Evolutionary conservation across 2,329 filamentous ascomycete genomes (phyloP).

Genomic region (Diaporthe capsici): DNA sequence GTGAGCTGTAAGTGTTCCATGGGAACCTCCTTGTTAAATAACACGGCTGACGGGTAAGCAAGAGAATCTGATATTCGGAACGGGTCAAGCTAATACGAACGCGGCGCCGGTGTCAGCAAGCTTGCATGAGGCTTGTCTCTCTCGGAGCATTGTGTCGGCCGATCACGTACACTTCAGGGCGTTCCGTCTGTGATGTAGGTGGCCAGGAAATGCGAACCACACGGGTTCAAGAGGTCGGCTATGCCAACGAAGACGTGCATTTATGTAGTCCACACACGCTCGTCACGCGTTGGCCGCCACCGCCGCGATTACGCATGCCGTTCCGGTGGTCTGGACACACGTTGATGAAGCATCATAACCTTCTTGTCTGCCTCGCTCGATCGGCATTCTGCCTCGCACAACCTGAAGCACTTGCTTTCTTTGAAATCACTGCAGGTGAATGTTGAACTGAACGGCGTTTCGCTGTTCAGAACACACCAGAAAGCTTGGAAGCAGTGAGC

Average conservation of each 20-base stretch:
- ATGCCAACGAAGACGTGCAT: neutral
- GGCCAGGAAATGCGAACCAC: neutral
- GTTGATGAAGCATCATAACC: neutral
- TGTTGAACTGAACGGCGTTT: neutral
- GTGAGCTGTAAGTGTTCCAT: no score
- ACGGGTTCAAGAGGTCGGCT: neutral
- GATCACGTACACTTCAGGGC: neutral
- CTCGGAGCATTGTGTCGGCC: neutral
- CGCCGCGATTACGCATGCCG: no score
- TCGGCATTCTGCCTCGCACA: neutral
- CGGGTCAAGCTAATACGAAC: neutral
- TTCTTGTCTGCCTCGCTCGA: neutral
- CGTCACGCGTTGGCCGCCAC: neutral
- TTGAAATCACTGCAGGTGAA: neutral
- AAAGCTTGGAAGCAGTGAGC: neutral
- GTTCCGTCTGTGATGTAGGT: neutral
- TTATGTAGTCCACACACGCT: neutral
- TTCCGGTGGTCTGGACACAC: neutral
- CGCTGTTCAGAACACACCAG: neutral
- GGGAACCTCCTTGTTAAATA: neutral
- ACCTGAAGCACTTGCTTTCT: no score
- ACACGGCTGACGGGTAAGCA: neutral
- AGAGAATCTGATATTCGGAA: neutral
- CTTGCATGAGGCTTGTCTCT: conserved; percentile 1
- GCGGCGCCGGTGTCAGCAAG: neutral